phyloP scores from a whole-genome alignment of 1,284 basidiomycete species.

The Grifola frondosa region DNA sequence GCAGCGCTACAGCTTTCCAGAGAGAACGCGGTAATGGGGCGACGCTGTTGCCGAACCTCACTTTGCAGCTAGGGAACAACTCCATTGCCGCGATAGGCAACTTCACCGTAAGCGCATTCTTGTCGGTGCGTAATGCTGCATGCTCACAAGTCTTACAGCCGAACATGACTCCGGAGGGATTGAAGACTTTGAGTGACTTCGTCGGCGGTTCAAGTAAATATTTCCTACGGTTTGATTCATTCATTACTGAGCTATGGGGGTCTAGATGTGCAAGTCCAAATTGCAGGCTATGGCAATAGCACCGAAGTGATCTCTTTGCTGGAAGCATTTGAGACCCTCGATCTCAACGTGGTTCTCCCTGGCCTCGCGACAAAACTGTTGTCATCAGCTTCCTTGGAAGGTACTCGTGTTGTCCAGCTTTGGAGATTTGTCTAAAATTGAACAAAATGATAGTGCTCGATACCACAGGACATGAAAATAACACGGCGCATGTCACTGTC shows the following conservation, averaged over 20 bases:
- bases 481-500: conserved; percentile 69
- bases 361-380: conserved; percentile 61
- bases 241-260: not conserved
- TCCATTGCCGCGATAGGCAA: conserved; percentile 45
- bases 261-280: conserved; percentile 52
- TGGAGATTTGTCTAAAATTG: not conserved
- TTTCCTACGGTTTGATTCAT: conserved; percentile 15
- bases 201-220: conserved; percentile 53
- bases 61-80: conserved; percentile 60
- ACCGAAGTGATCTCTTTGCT: conserved; percentile 60
- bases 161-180: conserved; percentile 61
- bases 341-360: conserved; percentile 61
- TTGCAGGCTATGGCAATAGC: conserved; percentile 61
- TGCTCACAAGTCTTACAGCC: conserved; percentile 25
- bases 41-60: conserved; percentile 57
- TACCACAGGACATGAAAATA: conserved; percentile 63
- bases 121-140: conserved; percentile 35
- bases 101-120: conserved; percentile 42
- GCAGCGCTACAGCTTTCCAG: conserved; percentile 51
- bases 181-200: conserved; percentile 69
- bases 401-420: conserved; percentile 28
- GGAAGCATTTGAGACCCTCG: conserved; percentile 62
- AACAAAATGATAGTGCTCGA: conserved; percentile 46
- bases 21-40: conserved; percentile 52
- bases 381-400: conserved; percentile 52